Evolutionary conservation across 2,329 filamentous ascomycete genomes (phyloP).

Genomic region (Aspergillus unguis): DNA sequence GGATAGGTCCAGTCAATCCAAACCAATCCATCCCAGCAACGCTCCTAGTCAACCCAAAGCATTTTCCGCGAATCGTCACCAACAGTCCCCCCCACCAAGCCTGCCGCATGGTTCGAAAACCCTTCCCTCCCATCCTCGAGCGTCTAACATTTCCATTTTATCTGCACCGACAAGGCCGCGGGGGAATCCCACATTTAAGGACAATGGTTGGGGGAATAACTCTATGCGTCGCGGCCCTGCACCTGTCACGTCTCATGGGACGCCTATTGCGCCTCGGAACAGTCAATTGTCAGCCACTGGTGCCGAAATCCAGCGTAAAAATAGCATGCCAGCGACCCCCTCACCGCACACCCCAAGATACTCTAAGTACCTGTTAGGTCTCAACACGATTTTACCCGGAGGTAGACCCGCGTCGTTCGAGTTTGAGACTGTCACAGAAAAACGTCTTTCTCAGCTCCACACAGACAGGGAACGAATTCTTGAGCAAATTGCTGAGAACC

Average conservation of each 20-base stretch:
- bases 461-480: constrained; percentile 44
- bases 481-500: constrained; percentile 44
- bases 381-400: constrained; percentile 41
- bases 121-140: constrained; percentile 36
- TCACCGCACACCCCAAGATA: constrained; percentile 41
- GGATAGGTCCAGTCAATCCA: constrained; percentile 14
- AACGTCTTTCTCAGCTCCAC: constrained; percentile 45
- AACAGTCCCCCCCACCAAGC: constrained; percentile 37
- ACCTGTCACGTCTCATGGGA: constrained; percentile 26
- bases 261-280: constrained; percentile 38
- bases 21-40: constrained; percentile 19
- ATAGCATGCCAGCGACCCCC: constrained; percentile 33
- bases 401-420: constrained; percentile 40
- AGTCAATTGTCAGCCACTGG: constrained; percentile 27
- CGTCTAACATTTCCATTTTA: constrained; percentile 39
- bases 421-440: constrained; percentile 41
- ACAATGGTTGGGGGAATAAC: constrained; percentile 31
- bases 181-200: constrained; percentile 36
- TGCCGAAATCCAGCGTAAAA: constrained; percentile 35
- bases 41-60: constrained; percentile 34
- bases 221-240: constrained; percentile 35
- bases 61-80: constrained; percentile 18
- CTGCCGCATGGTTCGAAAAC: constrained; percentile 37
- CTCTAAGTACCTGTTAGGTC: constrained; percentile 38
- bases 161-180: constrained; percentile 49